A percentile compares a stretch with the other conserved stretches of the same genome.
Conservation (phyloP, 352 stramenopile genomes). For the Phytophthora pluvialis region DNA sequence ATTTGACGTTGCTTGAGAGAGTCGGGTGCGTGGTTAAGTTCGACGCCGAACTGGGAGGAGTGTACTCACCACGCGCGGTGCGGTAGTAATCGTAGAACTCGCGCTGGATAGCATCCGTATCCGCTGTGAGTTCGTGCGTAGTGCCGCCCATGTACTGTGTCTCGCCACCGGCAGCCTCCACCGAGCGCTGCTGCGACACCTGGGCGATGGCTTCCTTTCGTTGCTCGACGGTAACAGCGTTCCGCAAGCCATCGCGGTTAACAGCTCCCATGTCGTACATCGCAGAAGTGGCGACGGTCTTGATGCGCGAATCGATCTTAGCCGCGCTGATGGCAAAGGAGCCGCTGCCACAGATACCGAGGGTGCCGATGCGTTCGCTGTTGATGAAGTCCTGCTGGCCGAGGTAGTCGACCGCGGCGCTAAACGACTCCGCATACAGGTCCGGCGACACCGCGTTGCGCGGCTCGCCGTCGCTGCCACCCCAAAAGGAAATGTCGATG, state of each 20-base stretch:
- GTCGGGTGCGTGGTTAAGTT: slow-evolving; percentile 22
- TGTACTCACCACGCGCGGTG: slow-evolving; percentile 23
- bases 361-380: slow-evolving; percentile 15
- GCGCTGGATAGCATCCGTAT: slow-evolving; percentile 13
- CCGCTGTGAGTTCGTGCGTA: slow-evolving; percentile 14
- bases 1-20: slow-evolving; percentile 7
- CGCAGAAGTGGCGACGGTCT: slow-evolving; percentile 19
- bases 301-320: slow-evolving; percentile 32
- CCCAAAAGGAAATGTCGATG: slow-evolving; percentile 25
- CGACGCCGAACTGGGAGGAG: slow-evolving; percentile 8
- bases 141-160: slow-evolving; percentile 6
- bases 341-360: slow-evolving; percentile 29
- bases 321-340: slow-evolving; percentile 24
- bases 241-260: slow-evolving; percentile 13
- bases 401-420: slow-evolving; percentile 26
- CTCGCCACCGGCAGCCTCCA: slow-evolving; percentile 16
- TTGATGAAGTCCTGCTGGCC: slow-evolving; percentile 19
- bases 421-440: slow-evolving; percentile 30
- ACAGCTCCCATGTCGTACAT: slow-evolving; percentile 32
- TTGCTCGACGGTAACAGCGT: slow-evolving; percentile 15
- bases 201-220: slow-evolving; percentile 9
- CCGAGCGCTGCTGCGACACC: slow-evolving; percentile 7
- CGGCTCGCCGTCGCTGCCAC: slow-evolving; percentile 18
- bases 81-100: slow-evolving; percentile 32
- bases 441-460: slow-evolving; percentile 16